Evolutionary conservation across 768 basidiomycete genomes (phyloP), one percentile per base, ranked within the genome.

Genomic region (Xerocomus potaroensis): DNA sequence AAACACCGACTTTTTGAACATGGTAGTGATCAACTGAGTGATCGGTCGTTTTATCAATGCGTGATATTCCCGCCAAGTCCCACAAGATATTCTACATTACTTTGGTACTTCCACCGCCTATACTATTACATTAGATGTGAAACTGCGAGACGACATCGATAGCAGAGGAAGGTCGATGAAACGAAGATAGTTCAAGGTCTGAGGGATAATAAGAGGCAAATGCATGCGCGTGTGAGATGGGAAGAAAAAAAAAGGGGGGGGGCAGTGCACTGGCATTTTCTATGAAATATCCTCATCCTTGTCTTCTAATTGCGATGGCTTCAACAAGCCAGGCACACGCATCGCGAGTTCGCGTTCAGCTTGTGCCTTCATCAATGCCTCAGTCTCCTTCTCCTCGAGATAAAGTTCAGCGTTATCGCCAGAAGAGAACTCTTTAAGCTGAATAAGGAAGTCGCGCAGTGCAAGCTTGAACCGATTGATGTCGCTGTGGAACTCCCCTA

Each of bases 241-340:
- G 53, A 56, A 61, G 54, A 58, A 55, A 60, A 58, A 56, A 55
- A 53, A 45, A 53, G 55, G 55, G 55, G 54, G n/a, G n/a, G n/a
- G n/a, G n/a, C n/a, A n/a, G n/a, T 59, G 58, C 52, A 53, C 56
- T 59, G 53, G 55, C 51, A 21, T 29, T 41, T 47, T 56, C 66
- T 63, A 65, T 62, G 64, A 65, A 42, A 65, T 89, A 72, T 90
- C 87, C 69, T 90, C 87, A 62, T 94, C 91, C 70, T 87, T 89
- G 70, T 95, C 93, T 63, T 94, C 91, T 65, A 97, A 63, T 68
- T 94, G 91, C 57, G 86, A 88, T 32, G 93, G 94, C 69, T 96
- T 96, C 66, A 97, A 78, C 87, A 97, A 88, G 32, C 96, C 96
- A n/a, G 94, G 95, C 50, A 98, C 91, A 55, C 89, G 80, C 78